Base-by-base conservation (phyloP, 352 stramenopile genomes). In the Phytophthora uliginosa region DNA sequence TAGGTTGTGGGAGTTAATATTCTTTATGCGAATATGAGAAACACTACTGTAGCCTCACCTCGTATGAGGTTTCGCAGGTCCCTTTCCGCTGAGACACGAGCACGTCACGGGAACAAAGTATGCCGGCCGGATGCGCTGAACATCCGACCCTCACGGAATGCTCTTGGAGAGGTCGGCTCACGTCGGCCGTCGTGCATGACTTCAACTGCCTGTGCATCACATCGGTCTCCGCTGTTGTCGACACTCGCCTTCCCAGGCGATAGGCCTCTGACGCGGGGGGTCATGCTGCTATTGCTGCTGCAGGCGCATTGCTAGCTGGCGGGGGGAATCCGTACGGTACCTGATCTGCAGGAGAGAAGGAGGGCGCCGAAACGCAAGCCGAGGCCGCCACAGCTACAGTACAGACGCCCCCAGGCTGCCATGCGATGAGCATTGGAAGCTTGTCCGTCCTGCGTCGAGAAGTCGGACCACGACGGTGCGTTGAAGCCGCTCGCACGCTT, bases 311-410 rank as follows among this genome's bases (percentile, higher is more conserved):
- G 24, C 24, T 26, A 26, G 24, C 24, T 38, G 33, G 4, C 2
- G 7, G 33, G 34, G 7, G 34, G 3, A n/a, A n/a, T n/a, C n/a
- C n/a, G 10, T 13, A 13, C 34, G 17, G 34, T 42, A 42, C 34
- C 9, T 40, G 24, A 40, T 12, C 34, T 40, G 8, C 10, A 38
- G 18, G 40, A 22, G 48, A n/a, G 48, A 55, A 55, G 20, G 48
- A 55, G 10, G 48, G 48, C 48, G 48, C 31, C 48, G 48, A 55
- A 55, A 55, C 48, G 48, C 48, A 55, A 55, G 48, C 48, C 36
- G 36, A 42, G 36, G 36, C 34, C 36, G 36, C 9, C 12, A 9
- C 34, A 40, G 34, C 34, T 40, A 40, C 34, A 40, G 34, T 40
- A 40, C n/a, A n/a, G n/a, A n/a, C n/a, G n/a, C n/a, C n/a, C 36